These are phyloP conservation scores for Cladophialophora chaetospira DNA, from an alignment of 2,329 filamentous ascomycete species.

Conservation along the genomic window DNA sequence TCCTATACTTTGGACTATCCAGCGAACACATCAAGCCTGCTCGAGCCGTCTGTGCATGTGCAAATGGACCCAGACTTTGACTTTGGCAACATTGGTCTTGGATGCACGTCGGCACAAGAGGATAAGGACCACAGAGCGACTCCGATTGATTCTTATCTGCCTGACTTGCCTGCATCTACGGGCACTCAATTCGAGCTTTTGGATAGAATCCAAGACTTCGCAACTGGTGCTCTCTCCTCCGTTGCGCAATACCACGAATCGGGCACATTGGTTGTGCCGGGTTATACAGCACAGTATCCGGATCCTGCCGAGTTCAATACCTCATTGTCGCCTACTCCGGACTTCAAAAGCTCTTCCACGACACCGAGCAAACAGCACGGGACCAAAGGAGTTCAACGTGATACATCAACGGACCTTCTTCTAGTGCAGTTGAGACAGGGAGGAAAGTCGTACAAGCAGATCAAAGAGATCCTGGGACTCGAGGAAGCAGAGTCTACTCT, in stretches of 20 bases:
- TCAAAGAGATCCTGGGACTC: conserved; percentile 47
- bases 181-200: background rate
- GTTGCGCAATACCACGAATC: background rate
- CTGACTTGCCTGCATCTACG: conserved; percentile 5
- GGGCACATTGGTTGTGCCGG: background rate
- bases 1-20: background rate
- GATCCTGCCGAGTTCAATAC: background rate
- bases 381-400: conserved; percentile 17
- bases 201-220: background rate
- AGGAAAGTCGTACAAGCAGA: conserved; percentile 51
- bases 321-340: background rate
- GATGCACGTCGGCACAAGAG: conserved; percentile 1
- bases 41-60: background rate
- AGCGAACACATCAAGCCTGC: background rate
- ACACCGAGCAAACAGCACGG: background rate
- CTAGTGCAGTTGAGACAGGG: conserved; percentile 45
- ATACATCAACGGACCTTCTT: conserved; percentile 41
- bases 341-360: background rate
- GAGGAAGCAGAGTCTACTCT: conserved; percentile 52
- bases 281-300: background rate
- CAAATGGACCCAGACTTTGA: background rate
- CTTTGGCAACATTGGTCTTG: background rate
- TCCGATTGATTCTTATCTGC: conserved; percentile 9
- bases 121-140: background rate
- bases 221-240: background rate